These are phyloP conservation scores for Phytophthora vignae DNA, from an alignment of 352 stramenopile species.

Conservation along the genomic window DNA sequence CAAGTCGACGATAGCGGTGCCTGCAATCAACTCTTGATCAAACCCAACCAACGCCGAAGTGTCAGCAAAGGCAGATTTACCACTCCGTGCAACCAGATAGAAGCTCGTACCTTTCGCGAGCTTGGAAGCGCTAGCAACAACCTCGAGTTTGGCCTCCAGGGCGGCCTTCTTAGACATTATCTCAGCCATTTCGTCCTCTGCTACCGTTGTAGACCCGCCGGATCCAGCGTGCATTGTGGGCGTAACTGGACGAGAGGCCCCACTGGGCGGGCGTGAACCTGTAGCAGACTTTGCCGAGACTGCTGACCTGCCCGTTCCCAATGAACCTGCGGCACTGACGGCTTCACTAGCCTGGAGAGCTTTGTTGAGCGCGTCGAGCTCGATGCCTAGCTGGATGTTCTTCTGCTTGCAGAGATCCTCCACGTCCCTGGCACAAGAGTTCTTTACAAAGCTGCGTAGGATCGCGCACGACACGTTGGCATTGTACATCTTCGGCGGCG, in stretches of 20 bases:
- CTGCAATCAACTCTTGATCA: conserved; percentile 54
- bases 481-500: conserved; percentile 79
- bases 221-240: conserved; percentile 18
- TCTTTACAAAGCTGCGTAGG: conserved; percentile 74
- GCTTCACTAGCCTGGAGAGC: conserved; percentile 22
- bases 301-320: conserved; percentile 10
- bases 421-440: conserved; percentile 70
- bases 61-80: not conserved
- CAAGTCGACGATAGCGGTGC: conserved; percentile 57
- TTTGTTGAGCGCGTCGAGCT: conserved; percentile 68
- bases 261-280: conserved; percentile 31
- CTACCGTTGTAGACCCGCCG: not conserved
- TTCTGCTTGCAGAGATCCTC: conserved; percentile 83
- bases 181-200: conserved; percentile 36
- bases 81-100: not conserved
- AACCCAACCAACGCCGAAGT: not conserved
- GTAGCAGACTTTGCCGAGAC: conserved; percentile 1
- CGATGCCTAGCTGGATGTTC: conserved; percentile 76
- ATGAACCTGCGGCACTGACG: conserved; percentile 19
- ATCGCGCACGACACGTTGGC: conserved; percentile 76
- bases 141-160: conserved; percentile 60
- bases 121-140: conserved; percentile 53
- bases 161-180: conserved; percentile 46
- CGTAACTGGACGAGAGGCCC: conserved; percentile 17
- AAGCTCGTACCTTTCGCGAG: conserved; percentile 54